These are phyloP conservation scores for Glaciozyma martinii DNA, from an alignment of 768 basidiomycete species.

Conservation along the genomic window DNA sequence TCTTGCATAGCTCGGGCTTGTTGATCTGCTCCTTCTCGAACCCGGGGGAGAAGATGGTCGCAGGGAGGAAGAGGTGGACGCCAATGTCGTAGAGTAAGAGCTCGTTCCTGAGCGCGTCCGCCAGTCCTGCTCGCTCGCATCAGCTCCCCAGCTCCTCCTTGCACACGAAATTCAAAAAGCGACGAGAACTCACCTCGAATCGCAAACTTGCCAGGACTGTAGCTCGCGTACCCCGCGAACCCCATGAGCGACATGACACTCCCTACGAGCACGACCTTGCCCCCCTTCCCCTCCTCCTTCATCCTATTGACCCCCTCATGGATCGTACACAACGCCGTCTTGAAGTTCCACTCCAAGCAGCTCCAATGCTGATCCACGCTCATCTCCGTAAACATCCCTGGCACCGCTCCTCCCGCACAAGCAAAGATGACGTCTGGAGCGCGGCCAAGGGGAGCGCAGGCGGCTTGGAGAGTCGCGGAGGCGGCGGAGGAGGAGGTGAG, in stretches of 20 bases:
- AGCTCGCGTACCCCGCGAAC: slow-evolving; percentile 67
- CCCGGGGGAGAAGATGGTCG: slow-evolving; percentile 69
- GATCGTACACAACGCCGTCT: slow-evolving; percentile 50
- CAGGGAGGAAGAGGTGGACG: slow-evolving; percentile 63
- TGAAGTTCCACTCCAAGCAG: slow-evolving; percentile 55
- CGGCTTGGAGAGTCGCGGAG: slow-evolving; percentile 54
- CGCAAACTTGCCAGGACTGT: slow-evolving; percentile 77
- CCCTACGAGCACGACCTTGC: slow-evolving; percentile 60
- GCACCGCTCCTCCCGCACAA: slow-evolving; percentile 61
- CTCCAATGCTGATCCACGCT: slow-evolving; percentile 50
- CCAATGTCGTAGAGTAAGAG: slow-evolving; percentile 10
- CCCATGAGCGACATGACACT: slow-evolving; percentile 67
- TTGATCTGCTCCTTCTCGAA: slow-evolving; percentile 63
- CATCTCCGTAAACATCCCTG: slow-evolving; percentile 67
- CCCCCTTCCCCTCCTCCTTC: slow-evolving; percentile 54
- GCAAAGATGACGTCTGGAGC: slow-evolving; percentile 67
- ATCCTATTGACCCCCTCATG: slow-evolving; percentile 63
- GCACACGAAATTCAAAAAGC: not conserved
- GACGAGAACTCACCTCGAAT: slow-evolving; percentile 53
- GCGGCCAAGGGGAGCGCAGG: slow-evolving; percentile 50
- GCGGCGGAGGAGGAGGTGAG: slow-evolving; percentile 52
- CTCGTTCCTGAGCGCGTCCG: slow-evolving; percentile 67
- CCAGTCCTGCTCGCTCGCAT: slow-evolving; percentile 52
- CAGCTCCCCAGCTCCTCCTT: not conserved
- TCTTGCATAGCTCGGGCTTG: slow-evolving; percentile 65